Conservation (phyloP, 352 stramenopile species). For the Bremia lactucae region DNA sequence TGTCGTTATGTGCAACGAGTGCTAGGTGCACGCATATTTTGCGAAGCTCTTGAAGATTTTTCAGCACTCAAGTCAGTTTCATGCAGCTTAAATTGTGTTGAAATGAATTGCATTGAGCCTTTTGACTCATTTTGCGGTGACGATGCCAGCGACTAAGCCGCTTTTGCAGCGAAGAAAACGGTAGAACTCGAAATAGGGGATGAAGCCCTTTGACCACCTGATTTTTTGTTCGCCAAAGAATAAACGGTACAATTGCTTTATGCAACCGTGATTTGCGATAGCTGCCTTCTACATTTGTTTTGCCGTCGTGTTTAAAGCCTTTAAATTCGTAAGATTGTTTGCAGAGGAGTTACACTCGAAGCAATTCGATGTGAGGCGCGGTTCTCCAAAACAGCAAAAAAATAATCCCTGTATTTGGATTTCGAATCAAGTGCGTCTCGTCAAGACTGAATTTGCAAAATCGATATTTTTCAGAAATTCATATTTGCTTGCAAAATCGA, state of each 20-base stretch:
- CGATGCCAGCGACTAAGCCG: slow-evolving; percentile 65
- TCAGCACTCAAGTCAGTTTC: slow-evolving; percentile 31
- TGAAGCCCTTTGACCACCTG: slow-evolving; percentile 93
- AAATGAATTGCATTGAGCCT: slow-evolving; percentile 1
- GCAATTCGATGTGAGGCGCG: slow-evolving; percentile 84
- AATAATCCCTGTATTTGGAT: slow-evolving; percentile 86
- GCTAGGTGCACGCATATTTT: slow-evolving; percentile 92
- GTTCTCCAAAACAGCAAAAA: slow-evolving; percentile 76
- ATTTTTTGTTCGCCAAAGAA: slow-evolving; percentile 93
- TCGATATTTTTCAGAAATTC: slow-evolving; percentile 33
- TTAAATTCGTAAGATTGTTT: slow-evolving; percentile 95
- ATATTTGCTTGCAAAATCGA: slow-evolving; percentile 75
- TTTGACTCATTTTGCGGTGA: slow-evolving; percentile 6
- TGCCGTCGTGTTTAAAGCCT: slow-evolving; percentile 78
- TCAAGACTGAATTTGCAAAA: slow-evolving; percentile 91
- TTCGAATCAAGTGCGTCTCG: slow-evolving; percentile 96
- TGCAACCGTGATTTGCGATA: slow-evolving; percentile 88
- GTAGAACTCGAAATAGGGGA: slow-evolving; percentile 88
- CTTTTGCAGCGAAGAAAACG: slow-evolving; percentile 82
- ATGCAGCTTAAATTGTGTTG: neutral
- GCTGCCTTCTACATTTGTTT: slow-evolving; percentile 69
- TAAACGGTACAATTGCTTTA: slow-evolving; percentile 93
- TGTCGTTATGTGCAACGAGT: slow-evolving; percentile 47
- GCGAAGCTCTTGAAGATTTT: slow-evolving; percentile 71
- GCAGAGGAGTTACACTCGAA: slow-evolving; percentile 94